phyloP scores from a whole-genome alignment of 106 monocot genomes.

The Phalaenopsis equestris region DNA sequence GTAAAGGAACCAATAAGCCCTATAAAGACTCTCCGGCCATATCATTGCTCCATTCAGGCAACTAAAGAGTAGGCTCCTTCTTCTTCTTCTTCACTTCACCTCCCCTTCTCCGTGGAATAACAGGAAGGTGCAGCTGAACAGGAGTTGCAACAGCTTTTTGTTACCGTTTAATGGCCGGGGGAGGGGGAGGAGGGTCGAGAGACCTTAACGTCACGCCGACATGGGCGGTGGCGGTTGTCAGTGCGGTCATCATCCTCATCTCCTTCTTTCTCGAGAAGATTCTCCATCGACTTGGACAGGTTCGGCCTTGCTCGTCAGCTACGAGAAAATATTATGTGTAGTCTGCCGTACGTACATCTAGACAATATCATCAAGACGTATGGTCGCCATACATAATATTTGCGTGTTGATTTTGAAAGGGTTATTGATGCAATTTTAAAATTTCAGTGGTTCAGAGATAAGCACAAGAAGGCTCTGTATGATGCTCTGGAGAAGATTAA shows the following conservation, averaged over 20 bases:
- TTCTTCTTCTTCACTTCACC: neutral
- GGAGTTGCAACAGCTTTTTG: neutral
- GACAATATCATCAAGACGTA: too few species aligned
- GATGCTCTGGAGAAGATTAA: slow-evolving; percentile 93
- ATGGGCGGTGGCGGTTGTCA: slow-evolving; percentile 74
- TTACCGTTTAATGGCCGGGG: slow-evolving; percentile 5
- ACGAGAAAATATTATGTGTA: too few species aligned
- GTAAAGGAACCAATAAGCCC: too few species aligned
- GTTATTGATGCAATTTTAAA: neutral
- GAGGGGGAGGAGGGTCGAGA: slow-evolving; percentile 26
- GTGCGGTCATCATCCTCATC: slow-evolving; percentile 46
- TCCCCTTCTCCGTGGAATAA: neutral
- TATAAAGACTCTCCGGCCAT: too few species aligned
- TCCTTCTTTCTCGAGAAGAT: slow-evolving; percentile 55
- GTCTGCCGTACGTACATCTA: too few species aligned
- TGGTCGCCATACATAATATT: too few species aligned
- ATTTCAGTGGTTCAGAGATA: slow-evolving; percentile 56
- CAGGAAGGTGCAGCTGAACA: neutral
- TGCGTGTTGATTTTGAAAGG: too few species aligned
- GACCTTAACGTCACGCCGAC: slow-evolving; percentile 61
- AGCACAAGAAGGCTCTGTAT: slow-evolving; percentile 48
- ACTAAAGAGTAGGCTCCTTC: neutral
- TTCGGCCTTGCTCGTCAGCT: neutral
- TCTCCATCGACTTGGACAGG: slow-evolving; percentile 59
- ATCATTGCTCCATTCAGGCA: too few species aligned